Evolutionary conservation across 2,329 filamentous ascomycete species (phyloP).

Genomic region (Fusarium drepaniforme): DNA sequence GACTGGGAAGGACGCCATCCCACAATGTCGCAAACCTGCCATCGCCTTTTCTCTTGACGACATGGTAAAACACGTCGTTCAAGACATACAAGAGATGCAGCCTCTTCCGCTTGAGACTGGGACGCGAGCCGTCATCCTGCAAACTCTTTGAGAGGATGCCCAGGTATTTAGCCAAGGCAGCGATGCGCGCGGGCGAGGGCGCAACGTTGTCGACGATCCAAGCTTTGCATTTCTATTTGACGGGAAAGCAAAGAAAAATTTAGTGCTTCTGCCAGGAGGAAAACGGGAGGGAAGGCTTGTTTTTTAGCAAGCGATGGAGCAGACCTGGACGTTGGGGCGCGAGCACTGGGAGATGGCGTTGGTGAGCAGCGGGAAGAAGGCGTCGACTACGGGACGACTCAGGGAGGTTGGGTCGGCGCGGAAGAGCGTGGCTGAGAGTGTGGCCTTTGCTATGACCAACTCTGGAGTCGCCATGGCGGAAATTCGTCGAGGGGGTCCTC

Average conservation of each 20-base stretch:
- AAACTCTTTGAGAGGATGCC: slow-evolving; percentile 70
- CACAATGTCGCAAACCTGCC: slow-evolving; percentile 67
- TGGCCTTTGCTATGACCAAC: slow-evolving; percentile 82
- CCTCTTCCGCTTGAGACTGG: slow-evolving; percentile 75
- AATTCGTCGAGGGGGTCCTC: neutral
- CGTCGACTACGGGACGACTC: slow-evolving; percentile 75
- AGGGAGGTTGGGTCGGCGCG: slow-evolving; percentile 80
- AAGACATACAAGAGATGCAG: slow-evolving; percentile 83
- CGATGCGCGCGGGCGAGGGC: slow-evolving; percentile 73
- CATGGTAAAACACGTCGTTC: slow-evolving; percentile 82
- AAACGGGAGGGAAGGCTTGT: slow-evolving; percentile 40
- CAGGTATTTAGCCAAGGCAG: slow-evolving; percentile 81
- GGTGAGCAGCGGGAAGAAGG: slow-evolving; percentile 76
- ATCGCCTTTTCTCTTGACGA: slow-evolving; percentile 64
- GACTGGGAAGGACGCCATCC: slow-evolving; percentile 69
- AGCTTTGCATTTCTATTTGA: slow-evolving; percentile 83
- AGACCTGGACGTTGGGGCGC: slow-evolving; percentile 89
- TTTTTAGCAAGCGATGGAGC: slow-evolving; percentile 53
- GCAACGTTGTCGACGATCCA: slow-evolving; percentile 83
- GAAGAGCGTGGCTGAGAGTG: slow-evolving; percentile 80
- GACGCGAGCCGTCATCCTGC: slow-evolving; percentile 47
- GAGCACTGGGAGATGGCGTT: slow-evolving; percentile 78
- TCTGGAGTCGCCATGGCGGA: slow-evolving; percentile 73
- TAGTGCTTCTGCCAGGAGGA: slow-evolving; percentile 43
- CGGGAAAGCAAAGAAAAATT: slow-evolving; percentile 41